Evolutionary conservation across 2,329 filamentous ascomycete genomes (phyloP).

Genomic region (Cryphonectria carpinicola): DNA sequence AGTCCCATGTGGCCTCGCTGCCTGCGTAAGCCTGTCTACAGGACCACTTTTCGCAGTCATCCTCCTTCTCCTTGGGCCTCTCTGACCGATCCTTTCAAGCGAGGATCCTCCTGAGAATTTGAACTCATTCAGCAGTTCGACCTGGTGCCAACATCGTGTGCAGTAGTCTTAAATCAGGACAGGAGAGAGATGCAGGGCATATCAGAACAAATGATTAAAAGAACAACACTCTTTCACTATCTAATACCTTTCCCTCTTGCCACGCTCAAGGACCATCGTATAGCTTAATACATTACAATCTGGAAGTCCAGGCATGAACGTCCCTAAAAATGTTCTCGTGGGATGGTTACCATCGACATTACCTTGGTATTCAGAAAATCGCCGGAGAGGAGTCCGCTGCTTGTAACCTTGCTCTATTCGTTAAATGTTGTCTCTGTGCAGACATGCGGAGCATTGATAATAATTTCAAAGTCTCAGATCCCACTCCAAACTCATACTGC

Average conservation of each 20-base stretch:
- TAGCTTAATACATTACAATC: neutral
- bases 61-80: neutral
- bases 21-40: neutral
- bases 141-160: neutral
- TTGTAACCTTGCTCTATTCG: neutral
- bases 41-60: neutral
- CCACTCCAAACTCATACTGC: too few species aligned
- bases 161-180: neutral
- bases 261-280: neutral
- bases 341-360: neutral
- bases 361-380: too few species aligned
- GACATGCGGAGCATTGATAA: neutral
- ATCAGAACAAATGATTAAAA: neutral
- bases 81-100: neutral
- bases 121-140: neutral
- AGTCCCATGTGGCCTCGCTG: neutral
- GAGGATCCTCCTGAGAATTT: neutral
- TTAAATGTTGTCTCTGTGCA: neutral
- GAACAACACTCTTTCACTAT: neutral
- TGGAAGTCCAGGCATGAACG: neutral
- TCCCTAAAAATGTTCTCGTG: neutral
- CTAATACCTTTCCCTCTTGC: too few species aligned
- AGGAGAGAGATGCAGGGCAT: neutral
- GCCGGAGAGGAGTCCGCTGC: too few species aligned
- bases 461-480: neutral